Evolutionary conservation across 768 basidiomycete species (phyloP).

Genomic region (Ramaria sp.): DNA sequence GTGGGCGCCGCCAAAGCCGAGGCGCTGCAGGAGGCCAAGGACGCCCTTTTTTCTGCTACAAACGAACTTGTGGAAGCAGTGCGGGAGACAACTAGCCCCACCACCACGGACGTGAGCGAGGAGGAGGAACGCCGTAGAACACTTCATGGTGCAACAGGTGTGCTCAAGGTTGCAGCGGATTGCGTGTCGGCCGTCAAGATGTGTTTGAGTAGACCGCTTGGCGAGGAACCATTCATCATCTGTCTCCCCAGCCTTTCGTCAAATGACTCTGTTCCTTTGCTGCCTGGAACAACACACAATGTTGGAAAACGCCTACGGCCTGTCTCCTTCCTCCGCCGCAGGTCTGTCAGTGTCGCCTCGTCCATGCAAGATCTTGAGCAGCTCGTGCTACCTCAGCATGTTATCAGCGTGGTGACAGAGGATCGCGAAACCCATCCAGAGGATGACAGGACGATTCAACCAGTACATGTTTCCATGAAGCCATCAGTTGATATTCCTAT

Average conservation of each 20-base stretch:
- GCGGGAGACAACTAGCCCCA: slow-evolving; percentile 54
- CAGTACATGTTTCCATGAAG: slow-evolving; percentile 11
- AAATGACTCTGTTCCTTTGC: background rate
- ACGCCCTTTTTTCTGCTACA: slow-evolving; percentile 74
- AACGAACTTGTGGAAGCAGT: slow-evolving; percentile 83
- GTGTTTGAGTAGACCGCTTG: slow-evolving; percentile 56
- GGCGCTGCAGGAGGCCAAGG: slow-evolving; percentile 61
- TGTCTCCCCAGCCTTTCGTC: slow-evolving; percentile 35
- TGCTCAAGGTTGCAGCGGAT: slow-evolving; percentile 79
- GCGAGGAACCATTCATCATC: slow-evolving; percentile 55
- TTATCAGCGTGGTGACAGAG: slow-evolving; percentile 23
- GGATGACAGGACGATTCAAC: slow-evolving; percentile 55
- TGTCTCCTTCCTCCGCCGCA: slow-evolving; percentile 7
- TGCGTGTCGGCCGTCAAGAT: slow-evolving; percentile 80
- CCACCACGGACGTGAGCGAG: slow-evolving; percentile 37
- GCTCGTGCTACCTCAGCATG: background rate
- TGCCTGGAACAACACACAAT: background rate
- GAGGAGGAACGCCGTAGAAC: slow-evolving; percentile 74
- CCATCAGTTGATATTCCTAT: background rate
- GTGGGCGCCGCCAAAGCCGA: slow-evolving; percentile 53
- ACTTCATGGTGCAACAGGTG: slow-evolving; percentile 78
- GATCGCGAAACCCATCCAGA: slow-evolving; percentile 28
- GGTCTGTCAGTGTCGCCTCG: slow-evolving; percentile 1
- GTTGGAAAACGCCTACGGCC: background rate
- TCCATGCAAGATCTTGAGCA: background rate